phyloP scores from a whole-genome alignment of 768 basidiomycete species.

The Amanita phalloides region DNA sequence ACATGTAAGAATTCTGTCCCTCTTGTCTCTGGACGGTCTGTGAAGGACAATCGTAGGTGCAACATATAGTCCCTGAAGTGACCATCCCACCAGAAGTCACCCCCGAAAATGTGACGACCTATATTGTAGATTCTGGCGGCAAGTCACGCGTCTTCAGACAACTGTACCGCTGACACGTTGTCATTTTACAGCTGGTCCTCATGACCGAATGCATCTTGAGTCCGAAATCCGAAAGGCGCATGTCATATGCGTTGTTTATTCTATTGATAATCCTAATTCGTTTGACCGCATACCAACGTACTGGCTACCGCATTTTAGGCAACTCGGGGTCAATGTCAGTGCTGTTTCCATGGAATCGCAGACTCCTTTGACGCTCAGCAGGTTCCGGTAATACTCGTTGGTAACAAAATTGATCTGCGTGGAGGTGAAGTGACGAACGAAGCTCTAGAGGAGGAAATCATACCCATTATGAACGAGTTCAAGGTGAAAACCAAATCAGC shows the following conservation, averaged over 20 bases:
- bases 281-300: slow-evolving; percentile 98
- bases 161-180: slow-evolving; percentile 3
- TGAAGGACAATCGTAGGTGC: slow-evolving; percentile 46
- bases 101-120: slow-evolving; percentile 94
- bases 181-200: slow-evolving; percentile 54
- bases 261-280: slow-evolving; percentile 91
- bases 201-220: slow-evolving; percentile 83
- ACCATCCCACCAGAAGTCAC: slow-evolving; percentile 97
- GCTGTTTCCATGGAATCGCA: neutral
- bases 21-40: neutral
- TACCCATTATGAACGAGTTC: slow-evolving; percentile 98
- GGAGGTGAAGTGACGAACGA: slow-evolving; percentile 92
- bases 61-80: slow-evolving; percentile 92
- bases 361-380: slow-evolving; percentile 17
- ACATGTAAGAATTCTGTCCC: slow-evolving; percentile 41
- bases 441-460: slow-evolving; percentile 87
- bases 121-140: slow-evolving; percentile 98
- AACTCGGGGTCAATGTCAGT: slow-evolving; percentile 88
- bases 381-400: slow-evolving; percentile 95
- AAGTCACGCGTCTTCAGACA: slow-evolving; percentile 16
- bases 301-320: slow-evolving; percentile 93
- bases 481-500: slow-evolving; percentile 44
- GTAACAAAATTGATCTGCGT: slow-evolving; percentile 95
- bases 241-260: slow-evolving; percentile 96
- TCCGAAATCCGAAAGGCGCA: slow-evolving; percentile 95